Conservation (phyloP, 257 asterid species). For the Thymus mandschuricus region DNA sequence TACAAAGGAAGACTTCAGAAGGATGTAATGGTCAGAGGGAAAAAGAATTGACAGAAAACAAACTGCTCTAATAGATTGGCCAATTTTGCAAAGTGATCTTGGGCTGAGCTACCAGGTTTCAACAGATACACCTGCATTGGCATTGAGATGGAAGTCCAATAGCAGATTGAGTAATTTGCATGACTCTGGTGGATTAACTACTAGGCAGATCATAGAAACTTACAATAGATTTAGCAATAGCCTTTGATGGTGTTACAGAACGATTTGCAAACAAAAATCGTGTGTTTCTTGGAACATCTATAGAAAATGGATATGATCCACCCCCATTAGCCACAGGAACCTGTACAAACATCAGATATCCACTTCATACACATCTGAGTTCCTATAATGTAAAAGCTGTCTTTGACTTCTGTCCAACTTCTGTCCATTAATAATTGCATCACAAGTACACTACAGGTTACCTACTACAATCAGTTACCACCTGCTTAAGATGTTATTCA, state of each 20-base stretch:
- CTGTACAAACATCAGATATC: conserved; percentile 52
- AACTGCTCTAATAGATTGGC: conserved; percentile 98
- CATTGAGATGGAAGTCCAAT: conserved; percentile 36
- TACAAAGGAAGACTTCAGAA: conserved; percentile 23
- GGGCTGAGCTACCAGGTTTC: conserved; percentile 89
- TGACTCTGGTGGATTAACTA: conserved; percentile 28
- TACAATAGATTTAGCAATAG: conserved; percentile 95
- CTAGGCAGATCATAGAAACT: conserved; percentile 41
- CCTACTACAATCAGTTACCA: conserved; percentile 18
- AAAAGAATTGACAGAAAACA: conserved; percentile 45
- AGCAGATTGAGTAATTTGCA: conserved; percentile 18
- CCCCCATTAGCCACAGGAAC: conserved; percentile 99
- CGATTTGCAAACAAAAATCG: conserved; percentile 84
- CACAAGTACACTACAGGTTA: neutral
- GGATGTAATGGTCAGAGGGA: neutral
- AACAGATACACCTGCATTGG: conserved; percentile 83
- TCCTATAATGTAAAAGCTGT: conserved; percentile 22
- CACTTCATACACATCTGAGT: conserved; percentile 14
- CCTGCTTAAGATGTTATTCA: conserved; percentile 21
- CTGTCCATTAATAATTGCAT: conserved; percentile 11
- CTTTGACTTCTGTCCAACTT: conserved; percentile 33
- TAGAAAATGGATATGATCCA: conserved; percentile 83
- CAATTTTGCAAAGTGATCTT: conserved; percentile 76
- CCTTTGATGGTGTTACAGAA: conserved; percentile 74
- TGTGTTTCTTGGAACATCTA: conserved; percentile 92